A percentile compares a stretch with the other conserved stretches of the same genome.
Evolutionary conservation across 305 asterid species (phyloP).

Genomic region (Solanum hybrid): DNA sequence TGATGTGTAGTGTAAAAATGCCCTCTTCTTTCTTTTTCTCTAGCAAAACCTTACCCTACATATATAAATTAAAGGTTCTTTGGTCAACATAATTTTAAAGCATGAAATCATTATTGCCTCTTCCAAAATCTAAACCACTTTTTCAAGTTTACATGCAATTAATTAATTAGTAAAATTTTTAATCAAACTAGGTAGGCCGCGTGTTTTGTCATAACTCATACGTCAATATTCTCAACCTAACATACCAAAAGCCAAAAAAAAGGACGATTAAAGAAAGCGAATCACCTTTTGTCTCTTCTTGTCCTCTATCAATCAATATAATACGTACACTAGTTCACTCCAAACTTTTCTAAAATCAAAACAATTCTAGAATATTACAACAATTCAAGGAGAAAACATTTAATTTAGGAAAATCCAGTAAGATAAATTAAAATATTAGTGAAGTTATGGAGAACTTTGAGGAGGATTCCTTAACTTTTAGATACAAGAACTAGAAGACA

Average conservation of each 20-base stretch:
- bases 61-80: background rate
- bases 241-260: conserved; percentile 2
- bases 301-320: conserved; percentile 27
- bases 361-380: conserved; percentile 21
- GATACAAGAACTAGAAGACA: conserved; percentile 52
- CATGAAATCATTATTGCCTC: background rate
- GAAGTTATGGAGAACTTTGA: conserved; percentile 24
- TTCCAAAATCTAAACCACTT: background rate
- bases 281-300: conserved; percentile 34
- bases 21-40: background rate
- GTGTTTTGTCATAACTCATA: background rate
- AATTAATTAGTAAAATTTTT: background rate
- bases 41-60: background rate
- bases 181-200: background rate
- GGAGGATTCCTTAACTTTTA: conserved; percentile 31
- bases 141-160: background rate
- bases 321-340: conserved; percentile 6
- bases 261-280: conserved; percentile 30
- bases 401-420: conserved; percentile 30
- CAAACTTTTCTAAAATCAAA: conserved; percentile 18
- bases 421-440: conserved; percentile 13
- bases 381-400: conserved; percentile 40
- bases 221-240: conserved; percentile 1
- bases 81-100: background rate
- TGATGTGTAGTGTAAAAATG: background rate